Conservation (phyloP, 1,139 yeast species). For the Magnusiomyces magnusii region DNA sequence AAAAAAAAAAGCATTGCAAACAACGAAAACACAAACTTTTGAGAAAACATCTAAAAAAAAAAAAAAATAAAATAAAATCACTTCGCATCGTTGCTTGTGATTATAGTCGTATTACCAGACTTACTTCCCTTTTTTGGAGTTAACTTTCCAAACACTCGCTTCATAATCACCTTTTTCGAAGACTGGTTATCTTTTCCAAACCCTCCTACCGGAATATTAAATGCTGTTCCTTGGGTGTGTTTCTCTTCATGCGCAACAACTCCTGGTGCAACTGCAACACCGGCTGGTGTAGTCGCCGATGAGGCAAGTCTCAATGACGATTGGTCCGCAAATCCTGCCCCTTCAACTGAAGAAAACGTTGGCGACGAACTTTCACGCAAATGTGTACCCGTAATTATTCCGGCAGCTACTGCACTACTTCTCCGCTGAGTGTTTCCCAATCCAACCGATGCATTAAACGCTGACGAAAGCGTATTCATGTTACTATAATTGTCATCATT, state of each 20-base stretch:
- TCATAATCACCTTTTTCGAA: conserved; percentile 18
- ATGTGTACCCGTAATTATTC: background rate
- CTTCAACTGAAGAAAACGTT: too few species aligned
- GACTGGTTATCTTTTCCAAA: conserved; percentile 18
- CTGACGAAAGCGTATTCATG: background rate
- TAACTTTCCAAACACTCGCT: conserved; percentile 27
- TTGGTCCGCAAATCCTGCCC: too few species aligned
- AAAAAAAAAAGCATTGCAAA: background rate
- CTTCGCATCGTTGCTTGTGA: conserved; percentile 15
- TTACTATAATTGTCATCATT: background rate
- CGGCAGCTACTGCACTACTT: background rate
- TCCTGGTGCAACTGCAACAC: conserved; percentile 2
- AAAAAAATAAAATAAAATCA: background rate
- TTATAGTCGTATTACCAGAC: conserved; percentile 8
- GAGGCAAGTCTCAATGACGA: too few species aligned
- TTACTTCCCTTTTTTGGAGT: conserved; percentile 15
- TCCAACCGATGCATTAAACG: background rate
- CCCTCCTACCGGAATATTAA: conserved; percentile 21
- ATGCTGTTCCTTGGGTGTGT: background rate
- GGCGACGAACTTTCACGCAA: background rate
- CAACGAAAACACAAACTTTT: too few species aligned
- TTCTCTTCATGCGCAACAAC: background rate
- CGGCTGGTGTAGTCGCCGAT: background rate
- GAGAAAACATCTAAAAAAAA: too few species aligned
- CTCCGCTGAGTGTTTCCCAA: background rate